Conservation (phyloP, 352 stramenopile species). For the Globisporangium cystogenes region DNA sequence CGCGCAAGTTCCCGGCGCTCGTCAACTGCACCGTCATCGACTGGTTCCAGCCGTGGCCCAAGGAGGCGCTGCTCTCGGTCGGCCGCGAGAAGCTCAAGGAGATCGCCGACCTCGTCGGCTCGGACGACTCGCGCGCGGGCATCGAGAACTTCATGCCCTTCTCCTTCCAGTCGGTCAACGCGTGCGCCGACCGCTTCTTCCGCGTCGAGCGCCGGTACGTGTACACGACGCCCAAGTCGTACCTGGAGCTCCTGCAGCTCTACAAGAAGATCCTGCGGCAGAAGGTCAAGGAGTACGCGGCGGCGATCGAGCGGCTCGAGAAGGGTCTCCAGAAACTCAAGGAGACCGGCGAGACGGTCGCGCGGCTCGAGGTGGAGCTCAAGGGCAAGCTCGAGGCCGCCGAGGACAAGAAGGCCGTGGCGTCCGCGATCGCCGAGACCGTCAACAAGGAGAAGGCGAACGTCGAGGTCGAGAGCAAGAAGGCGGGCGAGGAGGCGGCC, state of each 20-base stretch:
- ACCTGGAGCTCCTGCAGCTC: constrained; percentile 91
- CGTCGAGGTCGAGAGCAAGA: constrained; percentile 93
- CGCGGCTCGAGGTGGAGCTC: constrained; percentile 90
- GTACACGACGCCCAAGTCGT: constrained; percentile 96
- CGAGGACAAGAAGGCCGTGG: constrained; percentile 93
- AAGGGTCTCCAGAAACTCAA: constrained; percentile 93
- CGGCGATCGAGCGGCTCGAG: constrained; percentile 88
- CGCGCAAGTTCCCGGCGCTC: constrained; percentile 93
- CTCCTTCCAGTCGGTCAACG: constrained; percentile 93
- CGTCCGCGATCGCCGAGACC: constrained; percentile 92
- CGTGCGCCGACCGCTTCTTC: constrained; percentile 88
- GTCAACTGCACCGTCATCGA: constrained; percentile 96
- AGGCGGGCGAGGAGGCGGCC: constrained; percentile 88
- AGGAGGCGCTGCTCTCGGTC: constrained; percentile 91
- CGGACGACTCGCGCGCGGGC: constrained; percentile 64
- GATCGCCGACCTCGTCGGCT: constrained; percentile 77
- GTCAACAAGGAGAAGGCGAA: constrained; percentile 95
- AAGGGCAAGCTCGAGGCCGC: constrained; percentile 95
- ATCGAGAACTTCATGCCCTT: constrained; percentile 97
- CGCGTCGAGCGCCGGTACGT: constrained; percentile 89
- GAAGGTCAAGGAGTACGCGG: constrained; percentile 86
- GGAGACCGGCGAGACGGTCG: constrained; percentile 91
- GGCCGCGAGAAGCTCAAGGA: constrained; percentile 86
- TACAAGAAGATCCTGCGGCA: constrained; percentile 94
- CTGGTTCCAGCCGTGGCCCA: constrained; percentile 93